Percentiles rank a stretch among this genome's conserved stretches.
Evolutionary conservation across 208 protist species (phyloP).

Genomic region (Trypanosomatidae sp.): DNA sequence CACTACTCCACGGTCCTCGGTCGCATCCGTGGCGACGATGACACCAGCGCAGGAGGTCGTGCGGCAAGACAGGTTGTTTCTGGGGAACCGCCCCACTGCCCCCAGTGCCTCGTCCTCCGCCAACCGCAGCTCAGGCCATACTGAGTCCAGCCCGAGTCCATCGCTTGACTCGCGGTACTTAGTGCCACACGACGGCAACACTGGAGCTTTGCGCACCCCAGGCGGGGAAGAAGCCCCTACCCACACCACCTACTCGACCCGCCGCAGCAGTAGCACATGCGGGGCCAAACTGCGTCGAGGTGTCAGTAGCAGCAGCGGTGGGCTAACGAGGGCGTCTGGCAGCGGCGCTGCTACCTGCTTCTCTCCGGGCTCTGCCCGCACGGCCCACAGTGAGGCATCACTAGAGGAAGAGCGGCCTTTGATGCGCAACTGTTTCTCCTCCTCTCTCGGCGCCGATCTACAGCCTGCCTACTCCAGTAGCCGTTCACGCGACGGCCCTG

Average conservation of each 20-base stretch:
- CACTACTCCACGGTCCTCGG: not conserved
- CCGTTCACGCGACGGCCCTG: not conserved
- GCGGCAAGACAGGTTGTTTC: not conserved
- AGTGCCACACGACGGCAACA: not conserved
- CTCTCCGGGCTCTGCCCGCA: not conserved
- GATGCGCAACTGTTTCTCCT: not conserved
- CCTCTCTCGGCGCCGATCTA: not conserved
- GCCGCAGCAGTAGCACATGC: constrained; percentile 2
- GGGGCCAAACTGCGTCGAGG: constrained; percentile 6
- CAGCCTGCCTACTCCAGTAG: not conserved
- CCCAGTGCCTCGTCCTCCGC: not conserved
- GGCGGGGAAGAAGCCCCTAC: no score
- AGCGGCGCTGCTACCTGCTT: not conserved
- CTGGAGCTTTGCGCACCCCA: not conserved
- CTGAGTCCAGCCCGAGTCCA: not conserved
- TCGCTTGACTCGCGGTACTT: not conserved
- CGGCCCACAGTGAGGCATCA: not conserved
- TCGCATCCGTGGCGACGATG: not conserved
- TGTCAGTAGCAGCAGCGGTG: constrained; percentile 4
- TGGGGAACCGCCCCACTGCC: not conserved
- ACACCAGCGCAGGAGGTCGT: not conserved
- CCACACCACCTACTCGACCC: not conserved
- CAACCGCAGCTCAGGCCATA: not conserved
- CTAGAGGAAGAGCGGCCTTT: not conserved
- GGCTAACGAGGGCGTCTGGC: not conserved